phyloP scores from a whole-genome alignment of 1,139 yeast species.

The Groenewaldozyma sp. region DNA sequence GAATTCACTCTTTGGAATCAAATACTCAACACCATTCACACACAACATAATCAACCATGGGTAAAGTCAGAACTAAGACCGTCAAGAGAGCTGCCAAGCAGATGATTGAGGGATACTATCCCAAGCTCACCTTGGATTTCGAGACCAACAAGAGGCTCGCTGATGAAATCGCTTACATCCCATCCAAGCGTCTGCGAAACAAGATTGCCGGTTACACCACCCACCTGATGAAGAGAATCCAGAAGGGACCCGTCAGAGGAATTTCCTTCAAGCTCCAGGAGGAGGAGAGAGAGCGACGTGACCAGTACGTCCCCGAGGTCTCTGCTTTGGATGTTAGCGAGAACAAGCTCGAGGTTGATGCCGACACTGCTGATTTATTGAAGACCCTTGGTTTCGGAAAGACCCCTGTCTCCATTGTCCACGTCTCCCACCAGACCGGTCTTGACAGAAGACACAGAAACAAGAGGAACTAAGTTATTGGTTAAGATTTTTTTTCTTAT shows the following conservation, averaged over 20 bases:
- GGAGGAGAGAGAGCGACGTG: constrained; percentile 99
- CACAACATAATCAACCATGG: constrained; percentile 13
- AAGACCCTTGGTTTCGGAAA: constrained; percentile 87
- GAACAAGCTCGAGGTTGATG: constrained; percentile 95
- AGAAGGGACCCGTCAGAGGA: constrained; percentile 99
- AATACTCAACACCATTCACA: constrained; percentile 3
- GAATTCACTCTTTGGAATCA: neutral
- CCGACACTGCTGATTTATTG: constrained; percentile 95
- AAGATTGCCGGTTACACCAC: constrained; percentile 99
- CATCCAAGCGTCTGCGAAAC: constrained; percentile 99
- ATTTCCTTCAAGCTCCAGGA: constrained; percentile 99
- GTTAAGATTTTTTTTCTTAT: no score
- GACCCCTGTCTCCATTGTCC: constrained; percentile 84
- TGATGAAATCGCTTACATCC: constrained; percentile 97
- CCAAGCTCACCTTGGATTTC: constrained; percentile 98
- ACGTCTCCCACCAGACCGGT: constrained; percentile 89
- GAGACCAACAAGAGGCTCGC: constrained; percentile 99
- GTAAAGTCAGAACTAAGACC: constrained; percentile 68
- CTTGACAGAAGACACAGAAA: constrained; percentile 91
- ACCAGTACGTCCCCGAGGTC: constrained; percentile 99
- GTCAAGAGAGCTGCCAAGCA: constrained; percentile 99
- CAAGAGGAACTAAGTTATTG: constrained; percentile 50
- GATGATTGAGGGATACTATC: constrained; percentile 99
- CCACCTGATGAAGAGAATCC: constrained; percentile 99
- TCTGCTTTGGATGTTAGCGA: constrained; percentile 98